phyloP scores from a whole-genome alignment of 495 filamentous ascomycete genomes.

The Penicillium steckii region DNA sequence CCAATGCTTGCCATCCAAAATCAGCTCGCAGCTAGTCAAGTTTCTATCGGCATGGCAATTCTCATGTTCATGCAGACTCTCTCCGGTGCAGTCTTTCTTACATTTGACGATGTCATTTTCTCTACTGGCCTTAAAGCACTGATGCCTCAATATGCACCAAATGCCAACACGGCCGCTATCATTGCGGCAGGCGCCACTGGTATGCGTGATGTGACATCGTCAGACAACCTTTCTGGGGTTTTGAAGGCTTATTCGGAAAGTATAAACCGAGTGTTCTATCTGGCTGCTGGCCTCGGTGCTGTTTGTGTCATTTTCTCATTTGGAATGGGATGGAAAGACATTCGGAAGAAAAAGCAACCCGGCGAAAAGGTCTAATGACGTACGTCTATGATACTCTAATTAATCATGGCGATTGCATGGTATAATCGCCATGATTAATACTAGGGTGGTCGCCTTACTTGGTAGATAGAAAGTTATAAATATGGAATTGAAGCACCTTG shows the following conservation, averaged over 20 bases:
- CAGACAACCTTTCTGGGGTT: constrained; percentile 28
- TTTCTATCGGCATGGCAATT: constrained; percentile 50
- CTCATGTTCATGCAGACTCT: constrained; percentile 52
- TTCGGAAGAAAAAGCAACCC: constrained; percentile 43
- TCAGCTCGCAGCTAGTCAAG: constrained; percentile 37
- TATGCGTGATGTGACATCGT: constrained; percentile 34
- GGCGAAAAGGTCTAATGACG: not conserved
- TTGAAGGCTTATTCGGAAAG: constrained; percentile 43
- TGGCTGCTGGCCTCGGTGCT: constrained; percentile 30
- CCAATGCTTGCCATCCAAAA: constrained; percentile 56
- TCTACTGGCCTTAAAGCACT: constrained; percentile 38
- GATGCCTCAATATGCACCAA: constrained; percentile 35
- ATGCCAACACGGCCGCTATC: constrained; percentile 30
- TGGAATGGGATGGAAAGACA: constrained; percentile 55
- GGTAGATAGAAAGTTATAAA: no score
- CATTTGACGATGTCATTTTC: constrained; percentile 48
- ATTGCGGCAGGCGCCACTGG: constrained; percentile 42
- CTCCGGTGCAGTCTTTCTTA: constrained; percentile 47
- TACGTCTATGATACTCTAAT: not conserved
- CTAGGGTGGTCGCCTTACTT: no score
- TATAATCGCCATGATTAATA: no score
- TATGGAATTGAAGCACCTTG: no score
- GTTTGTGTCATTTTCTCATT: constrained; percentile 33
- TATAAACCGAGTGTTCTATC: constrained; percentile 39
- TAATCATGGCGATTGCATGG: not conserved